Base-by-base conservation (phyloP, 2,329 filamentous ascomycete genomes). In the Echinosphaeria canescens region DNA sequence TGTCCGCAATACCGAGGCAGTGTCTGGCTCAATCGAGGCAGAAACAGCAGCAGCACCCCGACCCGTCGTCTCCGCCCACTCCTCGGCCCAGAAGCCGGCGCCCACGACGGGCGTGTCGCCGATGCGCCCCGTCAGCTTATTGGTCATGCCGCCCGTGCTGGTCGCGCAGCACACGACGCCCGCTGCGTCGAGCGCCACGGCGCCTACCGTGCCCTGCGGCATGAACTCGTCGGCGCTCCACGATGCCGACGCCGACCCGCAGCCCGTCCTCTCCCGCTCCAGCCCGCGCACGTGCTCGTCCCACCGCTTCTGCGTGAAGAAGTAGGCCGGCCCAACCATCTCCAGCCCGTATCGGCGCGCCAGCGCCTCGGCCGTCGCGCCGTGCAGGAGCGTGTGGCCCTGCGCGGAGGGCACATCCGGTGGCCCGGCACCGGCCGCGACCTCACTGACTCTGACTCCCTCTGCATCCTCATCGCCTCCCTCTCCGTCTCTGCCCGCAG, bases 61-160 rank as follows among this genome's bases (percentile, higher is more conserved):
- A n/a, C n/a, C n/a, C 2, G 46, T 46, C 2, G 54, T 48, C 29
- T 72, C 62, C 6, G 49, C 47, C 80, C 80, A 91, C 36, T 82
- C 66, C 43, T 90, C 82, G 0, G 82, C 80, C 80, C 81, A 92
- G 46, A 82, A 92, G 0, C 82, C 82, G 1, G 81, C 75, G 0
- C 82, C 82, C 1, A 82, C 53, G 0, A 74, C 75, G 0, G 82
- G 81, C 9, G 82, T 92, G 42, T 92, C 82, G 1, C 82, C 82
- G 34, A 91, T 73, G 13, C 82, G 58, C 0, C 81, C 82, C 0
- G 78, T 76, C 29, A 85, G 50, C 52, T 92, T 92, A 44, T 92
- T 92, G 13, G 82, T 92, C 46, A 91, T 44, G 0, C 82, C 82
- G 5, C 82, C 82, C 0, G 66, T 72, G 39, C 61, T 69, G 3